These are phyloP conservation scores for Fusarium domesticum DNA, from an alignment of 2,329 filamentous ascomycete genomes.

Conservation along the genomic window DNA sequence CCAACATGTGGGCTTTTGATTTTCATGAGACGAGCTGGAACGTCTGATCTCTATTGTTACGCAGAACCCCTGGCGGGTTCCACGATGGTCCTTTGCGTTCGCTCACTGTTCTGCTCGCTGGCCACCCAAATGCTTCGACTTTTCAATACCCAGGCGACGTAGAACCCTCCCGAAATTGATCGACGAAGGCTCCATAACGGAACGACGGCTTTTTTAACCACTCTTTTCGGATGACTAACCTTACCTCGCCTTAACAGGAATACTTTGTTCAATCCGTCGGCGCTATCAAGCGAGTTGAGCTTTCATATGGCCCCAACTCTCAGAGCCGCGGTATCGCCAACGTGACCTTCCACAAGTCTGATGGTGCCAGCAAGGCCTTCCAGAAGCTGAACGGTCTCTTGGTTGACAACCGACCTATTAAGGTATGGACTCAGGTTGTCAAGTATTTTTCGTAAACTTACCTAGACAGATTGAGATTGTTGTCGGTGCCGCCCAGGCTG, in stretches of 20 bases:
- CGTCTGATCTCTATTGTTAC: constrained; percentile 9
- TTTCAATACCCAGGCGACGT: constrained; percentile 20
- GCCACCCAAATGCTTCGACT: constrained; percentile 15
- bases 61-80: constrained; percentile 3
- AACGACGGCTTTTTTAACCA: constrained; percentile 29
- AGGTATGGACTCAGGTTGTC: no score
- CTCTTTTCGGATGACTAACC: constrained; percentile 60
- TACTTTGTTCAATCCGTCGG: constrained; percentile 89
- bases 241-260: constrained; percentile 70
- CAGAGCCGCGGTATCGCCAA: constrained; percentile 90
- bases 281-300: constrained; percentile 83
- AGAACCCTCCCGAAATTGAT: constrained; percentile 30
- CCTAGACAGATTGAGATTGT: constrained; percentile 77
- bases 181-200: constrained; percentile 32
- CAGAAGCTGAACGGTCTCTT: constrained; percentile 81
- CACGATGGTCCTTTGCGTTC: constrained; percentile 13
- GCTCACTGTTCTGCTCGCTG: constrained; percentile 34
- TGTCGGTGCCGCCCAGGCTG: constrained; percentile 70
- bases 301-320: constrained; percentile 91
- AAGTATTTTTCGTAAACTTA: constrained; percentile 30
- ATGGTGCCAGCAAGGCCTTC: constrained; percentile 81
- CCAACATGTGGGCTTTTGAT: constrained; percentile 18
- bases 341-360: constrained; percentile 77
- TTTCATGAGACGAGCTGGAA: constrained; percentile 10
- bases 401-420: constrained; percentile 87